Percentiles rank a stretch among this genome's conserved stretches.
These are phyloP conservation scores for Salvia splendens DNA, from an alignment of 257 asterid genomes.

Conservation along the genomic window DNA sequence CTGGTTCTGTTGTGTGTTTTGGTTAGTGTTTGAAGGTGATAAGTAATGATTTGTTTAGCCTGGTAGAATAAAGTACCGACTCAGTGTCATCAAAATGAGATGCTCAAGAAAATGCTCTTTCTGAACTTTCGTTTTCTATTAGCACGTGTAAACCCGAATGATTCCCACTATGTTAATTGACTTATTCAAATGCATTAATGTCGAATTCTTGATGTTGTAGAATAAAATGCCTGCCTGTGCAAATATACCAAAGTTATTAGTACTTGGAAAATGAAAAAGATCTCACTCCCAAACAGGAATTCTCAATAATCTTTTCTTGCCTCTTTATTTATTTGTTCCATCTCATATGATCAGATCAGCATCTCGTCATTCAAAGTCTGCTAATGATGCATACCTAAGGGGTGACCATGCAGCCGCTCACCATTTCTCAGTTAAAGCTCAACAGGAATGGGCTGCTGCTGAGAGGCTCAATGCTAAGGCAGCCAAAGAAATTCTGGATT, in stretches of 20 bases:
- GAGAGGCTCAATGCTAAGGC: slow-evolving; percentile 76
- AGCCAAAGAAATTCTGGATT: slow-evolving; percentile 66
- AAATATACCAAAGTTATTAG: not conserved
- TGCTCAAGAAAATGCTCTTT: slow-evolving; percentile 12
- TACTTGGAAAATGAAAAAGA: slow-evolving; percentile 2
- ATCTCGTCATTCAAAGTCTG: slow-evolving; percentile 65
- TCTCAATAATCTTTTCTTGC: slow-evolving; percentile 3
- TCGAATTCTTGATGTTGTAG: slow-evolving; percentile 5
- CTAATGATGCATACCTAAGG: slow-evolving; percentile 70
- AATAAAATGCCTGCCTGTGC: not conserved
- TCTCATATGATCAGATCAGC: slow-evolving; percentile 63
- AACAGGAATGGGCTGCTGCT: slow-evolving; percentile 74
- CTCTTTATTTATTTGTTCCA: slow-evolving; percentile 17
- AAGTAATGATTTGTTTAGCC: not conserved
- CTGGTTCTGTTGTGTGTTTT: not conserved
- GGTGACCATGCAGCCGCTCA: slow-evolving; percentile 79
- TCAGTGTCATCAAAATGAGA: not conserved
- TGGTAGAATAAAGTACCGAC: not conserved
- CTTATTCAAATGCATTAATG: slow-evolving; percentile 6
- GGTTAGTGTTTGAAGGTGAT: slow-evolving; percentile 12
- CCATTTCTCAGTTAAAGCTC: slow-evolving; percentile 62
- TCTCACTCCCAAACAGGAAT: not conserved
- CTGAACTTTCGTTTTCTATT: slow-evolving; percentile 1
- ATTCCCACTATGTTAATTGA: not conserved
- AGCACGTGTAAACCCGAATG: not conserved